These are phyloP conservation scores for Elsinoe perseae DNA, from an alignment of 2,329 filamentous ascomycete genomes.

Conservation along the genomic window DNA sequence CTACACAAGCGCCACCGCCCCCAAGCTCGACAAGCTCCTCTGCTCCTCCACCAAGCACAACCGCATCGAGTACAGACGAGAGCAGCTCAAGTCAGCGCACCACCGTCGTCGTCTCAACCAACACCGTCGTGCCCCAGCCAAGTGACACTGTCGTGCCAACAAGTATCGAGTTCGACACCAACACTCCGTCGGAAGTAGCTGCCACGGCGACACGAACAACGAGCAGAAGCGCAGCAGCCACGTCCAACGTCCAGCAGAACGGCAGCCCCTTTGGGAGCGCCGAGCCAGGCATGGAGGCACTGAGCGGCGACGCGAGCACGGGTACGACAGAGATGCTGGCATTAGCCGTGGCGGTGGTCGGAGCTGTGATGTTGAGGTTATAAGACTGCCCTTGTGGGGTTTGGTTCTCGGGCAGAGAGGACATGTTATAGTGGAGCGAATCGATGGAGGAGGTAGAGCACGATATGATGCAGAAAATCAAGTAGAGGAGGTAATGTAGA, in stretches of 20 bases:
- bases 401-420: too few relatives aligned
- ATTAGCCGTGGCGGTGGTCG: not conserved
- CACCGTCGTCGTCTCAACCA: slow-evolving; percentile 12
- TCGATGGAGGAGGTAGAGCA: not conserved
- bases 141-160: slow-evolving; percentile 19
- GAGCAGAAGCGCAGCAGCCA: slow-evolving; percentile 20
- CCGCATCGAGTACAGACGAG: slow-evolving; percentile 16
- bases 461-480: not conserved
- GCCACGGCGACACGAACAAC: slow-evolving; percentile 29
- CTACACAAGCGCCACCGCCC: not conserved
- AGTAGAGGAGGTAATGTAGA: slow-evolving; percentile 8
- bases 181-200: slow-evolving; percentile 17
- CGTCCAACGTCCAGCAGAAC: slow-evolving; percentile 28
- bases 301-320: not conserved
- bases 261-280: slow-evolving; percentile 39
- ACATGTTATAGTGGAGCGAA: too few relatives aligned
- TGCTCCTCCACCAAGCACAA: slow-evolving; percentile 16
- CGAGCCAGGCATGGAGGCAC: slow-evolving; percentile 5
- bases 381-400: not conserved
- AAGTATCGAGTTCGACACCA: slow-evolving; percentile 20
- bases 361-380: not conserved
- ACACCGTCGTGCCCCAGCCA: slow-evolving; percentile 16
- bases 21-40: slow-evolving; percentile 8
- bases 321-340: not conserved
- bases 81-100: slow-evolving; percentile 7